Evolutionary conservation across 108 stramenopile genomes (phyloP).

Genomic region (Fragilariopsis cylindrus): DNA sequence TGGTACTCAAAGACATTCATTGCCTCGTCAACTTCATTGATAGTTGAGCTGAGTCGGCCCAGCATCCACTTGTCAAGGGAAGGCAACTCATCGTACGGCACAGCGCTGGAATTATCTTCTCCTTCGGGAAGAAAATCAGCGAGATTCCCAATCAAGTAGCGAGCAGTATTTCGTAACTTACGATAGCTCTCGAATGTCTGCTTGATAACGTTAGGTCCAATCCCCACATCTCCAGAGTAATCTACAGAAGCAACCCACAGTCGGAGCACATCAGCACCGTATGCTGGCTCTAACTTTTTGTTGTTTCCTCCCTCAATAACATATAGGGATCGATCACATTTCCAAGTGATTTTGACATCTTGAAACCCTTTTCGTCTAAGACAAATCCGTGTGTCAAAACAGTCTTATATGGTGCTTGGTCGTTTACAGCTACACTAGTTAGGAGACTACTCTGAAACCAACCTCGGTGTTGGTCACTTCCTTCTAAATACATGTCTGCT

Average conservation of each 20-base stretch:
- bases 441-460: slow-evolving; percentile 99
- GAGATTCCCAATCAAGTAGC: slow-evolving; percentile 94
- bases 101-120: slow-evolving; percentile 45
- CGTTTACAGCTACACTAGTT: slow-evolving; percentile 91
- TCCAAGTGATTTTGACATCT: slow-evolving; percentile 99
- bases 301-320: slow-evolving; percentile 97
- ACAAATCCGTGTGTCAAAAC: slow-evolving; percentile 99
- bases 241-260: slow-evolving; percentile 98
- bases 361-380: slow-evolving; percentile 97
- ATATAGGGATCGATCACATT: slow-evolving; percentile 95
- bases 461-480: slow-evolving; percentile 96
- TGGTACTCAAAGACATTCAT: slow-evolving; percentile 89
- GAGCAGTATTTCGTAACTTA: slow-evolving; percentile 94
- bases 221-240: slow-evolving; percentile 92
- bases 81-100: slow-evolving; percentile 84
- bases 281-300: slow-evolving; percentile 93
- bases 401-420: slow-evolving; percentile 90
- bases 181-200: slow-evolving; percentile 95
- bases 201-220: slow-evolving; percentile 92
- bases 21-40: slow-evolving; percentile 89
- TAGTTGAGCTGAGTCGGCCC: slow-evolving; percentile 66
- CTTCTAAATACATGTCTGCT: slow-evolving; percentile 91
- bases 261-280: slow-evolving; percentile 97
- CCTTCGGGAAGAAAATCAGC: slow-evolving; percentile 85
- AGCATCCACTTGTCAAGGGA: slow-evolving; percentile 97